Conservation (phyloP, 176 grass and related monocot genomes). For the Oryza punctata region DNA sequence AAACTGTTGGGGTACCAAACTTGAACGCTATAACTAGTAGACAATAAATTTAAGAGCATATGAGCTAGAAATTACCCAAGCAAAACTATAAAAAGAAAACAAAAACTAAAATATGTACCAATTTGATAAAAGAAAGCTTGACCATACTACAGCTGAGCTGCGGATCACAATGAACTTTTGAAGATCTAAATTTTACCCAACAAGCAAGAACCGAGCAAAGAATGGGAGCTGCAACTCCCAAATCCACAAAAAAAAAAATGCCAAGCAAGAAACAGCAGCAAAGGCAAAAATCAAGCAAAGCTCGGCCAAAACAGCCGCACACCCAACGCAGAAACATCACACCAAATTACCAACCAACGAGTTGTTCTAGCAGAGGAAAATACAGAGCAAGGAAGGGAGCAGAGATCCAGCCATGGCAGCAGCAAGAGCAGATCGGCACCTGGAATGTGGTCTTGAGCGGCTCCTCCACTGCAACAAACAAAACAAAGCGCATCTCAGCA, state of each 20-base stretch:
- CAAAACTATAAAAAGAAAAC: not conserved
- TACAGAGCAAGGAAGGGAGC: not conserved
- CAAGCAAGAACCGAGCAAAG: not conserved
- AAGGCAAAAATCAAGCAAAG: constrained; percentile 7
- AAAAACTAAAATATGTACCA: not conserved
- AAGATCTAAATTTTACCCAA: constrained; percentile 31
- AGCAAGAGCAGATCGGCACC: constrained; percentile 58
- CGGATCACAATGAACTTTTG: not conserved
- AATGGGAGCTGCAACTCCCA: not conserved
- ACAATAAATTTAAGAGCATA: not conserved
- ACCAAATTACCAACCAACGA: not conserved
- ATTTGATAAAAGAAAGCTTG: not conserved
- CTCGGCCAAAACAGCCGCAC: not conserved
- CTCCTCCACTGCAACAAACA: constrained; percentile 70
- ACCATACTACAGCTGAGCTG: not conserved
- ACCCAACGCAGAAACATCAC: no score
- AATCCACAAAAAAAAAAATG: constrained; percentile 31
- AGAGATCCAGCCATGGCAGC: constrained; percentile 31
- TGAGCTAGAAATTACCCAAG: not conserved
- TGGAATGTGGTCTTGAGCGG: constrained; percentile 83
- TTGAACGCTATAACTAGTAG: not conserved
- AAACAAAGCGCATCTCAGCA: constrained; percentile 39
- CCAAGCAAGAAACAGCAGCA: not conserved
- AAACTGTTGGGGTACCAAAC: constrained; percentile 1
- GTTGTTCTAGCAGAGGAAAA: not conserved